Evolutionary conservation across 139 green algal species (phyloP), one percentile per base, ranked within the genome.

Genomic region (Chlorella vulgaris): DNA sequence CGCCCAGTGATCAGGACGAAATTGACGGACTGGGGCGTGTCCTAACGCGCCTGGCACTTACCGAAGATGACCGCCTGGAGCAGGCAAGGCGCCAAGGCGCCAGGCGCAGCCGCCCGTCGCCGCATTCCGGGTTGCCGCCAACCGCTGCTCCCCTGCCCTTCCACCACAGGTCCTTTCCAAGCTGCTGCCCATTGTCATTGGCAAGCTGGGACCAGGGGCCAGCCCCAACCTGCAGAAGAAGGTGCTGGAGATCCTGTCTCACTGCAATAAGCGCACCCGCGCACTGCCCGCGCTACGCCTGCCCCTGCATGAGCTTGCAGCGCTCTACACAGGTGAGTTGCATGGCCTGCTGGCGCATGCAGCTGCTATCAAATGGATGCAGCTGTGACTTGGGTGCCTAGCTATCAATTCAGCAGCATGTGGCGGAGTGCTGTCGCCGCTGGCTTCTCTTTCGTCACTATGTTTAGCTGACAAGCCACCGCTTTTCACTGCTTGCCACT

Each of bases 221-320:
- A 55, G 19, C 31, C 51, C 40, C 0, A 31, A 29, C 22, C 77
- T 84, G 43, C 77, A 83, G 50, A 83, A 83, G 51, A 83, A 83
- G 50, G 77, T 98, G 66, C 71, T 98, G 67, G 91, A 96, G 80
- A 93, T 99, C 21, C 85, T 99, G 60, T 82, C 75, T 7, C 96
- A 99, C 83, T 88, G 96, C 38, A 99, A 99, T 89, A 98, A 97
- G 53, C 90, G 96, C 33, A 80, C 98, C 26, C 87, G 91, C 4
- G 85, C 79, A 15, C 80, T 87, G 18, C 79, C 84, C 22, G 7
- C 73, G 22, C 83, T 97, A 6, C 74, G 86, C 53, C 89, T 99
- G 66, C 96, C 96, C 2, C 81, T 98, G 26, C 21, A 71, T 1
- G 76, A 90, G 53, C 82, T 98, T 40, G 53, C 93, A 26, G 74